Percentiles rank a stretch among this genome's conserved stretches.
These are phyloP conservation scores for Ceriops tagal DNA, from an alignment of 345 rosid genomes.

Conservation along the genomic window DNA sequence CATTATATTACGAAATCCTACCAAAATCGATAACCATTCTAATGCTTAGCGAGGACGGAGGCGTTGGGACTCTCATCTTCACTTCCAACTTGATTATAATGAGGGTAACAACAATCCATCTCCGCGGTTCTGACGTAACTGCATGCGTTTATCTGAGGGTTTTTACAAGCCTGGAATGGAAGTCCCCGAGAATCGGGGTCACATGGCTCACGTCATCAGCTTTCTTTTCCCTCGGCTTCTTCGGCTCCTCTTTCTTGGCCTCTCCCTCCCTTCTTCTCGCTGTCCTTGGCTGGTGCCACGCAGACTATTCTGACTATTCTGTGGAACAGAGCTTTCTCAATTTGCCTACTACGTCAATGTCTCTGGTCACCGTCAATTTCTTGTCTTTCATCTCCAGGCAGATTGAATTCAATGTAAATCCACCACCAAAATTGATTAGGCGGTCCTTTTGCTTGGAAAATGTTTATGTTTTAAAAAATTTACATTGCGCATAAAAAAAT, in stretches of 20 bases:
- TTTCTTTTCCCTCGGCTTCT: neutral
- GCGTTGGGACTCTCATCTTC: slow-evolving; percentile 18
- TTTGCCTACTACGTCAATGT: slow-evolving; percentile 1
- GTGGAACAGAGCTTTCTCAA: slow-evolving; percentile 37
- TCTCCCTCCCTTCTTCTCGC: slow-evolving; percentile 43
- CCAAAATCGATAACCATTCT: too few species aligned
- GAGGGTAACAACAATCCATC: too few species aligned
- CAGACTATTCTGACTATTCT: slow-evolving; percentile 39
- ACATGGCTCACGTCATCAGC: neutral
- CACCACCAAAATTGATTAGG: too few species aligned
- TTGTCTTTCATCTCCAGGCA: slow-evolving; percentile 49
- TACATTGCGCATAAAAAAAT: too few species aligned
- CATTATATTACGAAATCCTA: too few species aligned
- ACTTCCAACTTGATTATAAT: neutral
- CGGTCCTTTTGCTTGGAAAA: too few species aligned
- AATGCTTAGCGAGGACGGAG: too few species aligned
- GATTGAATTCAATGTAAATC: too few species aligned
- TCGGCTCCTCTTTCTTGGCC: slow-evolving; percentile 19
- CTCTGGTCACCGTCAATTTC: slow-evolving; percentile 55
- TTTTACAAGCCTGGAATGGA: slow-evolving; percentile 6
- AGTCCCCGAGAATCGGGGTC: slow-evolving; percentile 15
- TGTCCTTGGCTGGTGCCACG: slow-evolving; percentile 56
- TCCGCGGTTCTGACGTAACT: slow-evolving; percentile 1
- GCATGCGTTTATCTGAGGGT: slow-evolving; percentile 15
- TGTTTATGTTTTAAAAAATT: too few species aligned